A percentile compares a stretch with the other conserved stretches of the same genome.
Conservation (phyloP, 306 rosid species). For the Ceratonia siliqua region DNA sequence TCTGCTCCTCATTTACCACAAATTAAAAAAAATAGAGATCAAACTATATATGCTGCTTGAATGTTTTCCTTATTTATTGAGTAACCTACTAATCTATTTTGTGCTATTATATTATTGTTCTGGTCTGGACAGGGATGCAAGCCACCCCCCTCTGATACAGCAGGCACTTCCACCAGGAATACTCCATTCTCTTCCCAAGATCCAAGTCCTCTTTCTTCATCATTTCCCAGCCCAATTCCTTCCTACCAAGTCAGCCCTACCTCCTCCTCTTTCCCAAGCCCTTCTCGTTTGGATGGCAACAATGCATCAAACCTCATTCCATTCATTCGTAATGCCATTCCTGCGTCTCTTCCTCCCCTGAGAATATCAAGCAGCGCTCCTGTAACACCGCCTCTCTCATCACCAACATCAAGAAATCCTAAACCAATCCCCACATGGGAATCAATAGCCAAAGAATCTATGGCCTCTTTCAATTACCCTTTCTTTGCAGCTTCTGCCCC, state of each 20-base stretch:
- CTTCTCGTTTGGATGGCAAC: constrained; percentile 57
- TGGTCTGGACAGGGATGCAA: constrained; percentile 77
- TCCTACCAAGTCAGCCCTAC: constrained; percentile 86
- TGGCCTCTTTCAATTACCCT: constrained; percentile 73
- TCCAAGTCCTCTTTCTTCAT: constrained; percentile 72
- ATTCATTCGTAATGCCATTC: constrained; percentile 53
- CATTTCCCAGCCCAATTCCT: constrained; percentile 78
- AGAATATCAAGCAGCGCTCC: constrained; percentile 83
- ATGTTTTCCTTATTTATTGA: not conserved
- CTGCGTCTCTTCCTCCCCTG: constrained; percentile 75
- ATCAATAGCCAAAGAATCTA: constrained; percentile 70
- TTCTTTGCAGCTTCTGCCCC: constrained; percentile 93
- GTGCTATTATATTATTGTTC: not conserved
- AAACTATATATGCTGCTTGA: no score
- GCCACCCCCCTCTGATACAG: constrained; percentile 53
- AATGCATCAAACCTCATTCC: constrained; percentile 61
- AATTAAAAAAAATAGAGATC: not conserved
- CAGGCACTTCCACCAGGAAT: constrained; percentile 57
- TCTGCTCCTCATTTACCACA: not conserved
- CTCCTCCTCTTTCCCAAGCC: constrained; percentile 85
- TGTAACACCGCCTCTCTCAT: constrained; percentile 77
- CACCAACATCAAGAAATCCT: constrained; percentile 75
- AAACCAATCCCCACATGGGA: constrained; percentile 90
- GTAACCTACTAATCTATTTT: not conserved
- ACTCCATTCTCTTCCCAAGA: constrained; percentile 66